Conservation (phyloP, 805 yeast genomes). For the Cyberlindnera americana region DNA sequence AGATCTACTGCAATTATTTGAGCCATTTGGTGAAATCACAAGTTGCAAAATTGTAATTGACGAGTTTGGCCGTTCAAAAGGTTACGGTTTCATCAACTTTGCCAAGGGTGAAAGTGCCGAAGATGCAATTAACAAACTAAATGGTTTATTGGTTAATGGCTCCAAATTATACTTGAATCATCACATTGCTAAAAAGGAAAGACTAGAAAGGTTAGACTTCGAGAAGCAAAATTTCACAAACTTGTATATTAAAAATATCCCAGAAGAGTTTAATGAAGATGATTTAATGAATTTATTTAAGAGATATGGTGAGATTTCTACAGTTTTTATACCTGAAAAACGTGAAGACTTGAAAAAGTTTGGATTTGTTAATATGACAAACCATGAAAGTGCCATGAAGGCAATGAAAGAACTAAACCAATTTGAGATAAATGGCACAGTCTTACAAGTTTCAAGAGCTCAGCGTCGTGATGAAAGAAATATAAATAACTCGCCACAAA, state of each 20-base stretch:
- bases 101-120: conserved; percentile 50
- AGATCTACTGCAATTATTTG: conserved; percentile 35
- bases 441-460: conserved; percentile 42
- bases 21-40: conserved; percentile 37
- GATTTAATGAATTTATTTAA: conserved; percentile 41
- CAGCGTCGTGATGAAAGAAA: conserved; percentile 39
- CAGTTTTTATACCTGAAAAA: conserved; percentile 48
- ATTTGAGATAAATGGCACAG: too few relatives aligned
- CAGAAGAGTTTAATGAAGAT: conserved; percentile 34
- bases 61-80: conserved; percentile 42
- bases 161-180: conserved; percentile 45
- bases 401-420: conserved; percentile 46
- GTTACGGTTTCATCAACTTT: conserved; percentile 68
- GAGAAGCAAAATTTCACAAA: conserved; percentile 45
- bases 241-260: conserved; percentile 49
- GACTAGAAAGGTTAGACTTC: conserved; percentile 43
- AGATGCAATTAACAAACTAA: conserved; percentile 53
- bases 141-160: conserved; percentile 39
- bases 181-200: conserved; percentile 59
- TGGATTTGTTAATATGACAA: conserved; percentile 49
- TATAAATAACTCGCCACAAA: conserved; percentile 1
- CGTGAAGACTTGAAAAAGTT: conserved; percentile 24
- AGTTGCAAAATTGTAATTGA: conserved; percentile 46
- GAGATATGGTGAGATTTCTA: conserved; percentile 46
- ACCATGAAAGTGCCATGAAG: conserved; percentile 42